Base-by-base conservation (phyloP, 768 basidiomycete genomes). In the Termitomyces sp. region DNA sequence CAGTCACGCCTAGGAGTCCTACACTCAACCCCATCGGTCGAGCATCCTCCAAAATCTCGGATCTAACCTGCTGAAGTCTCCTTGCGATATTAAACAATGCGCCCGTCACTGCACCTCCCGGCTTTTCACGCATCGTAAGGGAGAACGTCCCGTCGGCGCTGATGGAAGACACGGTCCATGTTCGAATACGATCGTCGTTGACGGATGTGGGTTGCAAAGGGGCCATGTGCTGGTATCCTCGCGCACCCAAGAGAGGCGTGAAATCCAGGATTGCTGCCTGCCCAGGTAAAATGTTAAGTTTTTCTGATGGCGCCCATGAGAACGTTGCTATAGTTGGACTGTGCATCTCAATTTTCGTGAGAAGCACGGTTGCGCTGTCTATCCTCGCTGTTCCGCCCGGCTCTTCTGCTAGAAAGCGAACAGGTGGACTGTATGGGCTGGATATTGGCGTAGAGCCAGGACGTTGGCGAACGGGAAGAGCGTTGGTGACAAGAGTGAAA, bases 141-240 rank as follows among this genome's bases (percentile, higher is more conserved):
- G 78, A 70, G 68, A 82, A 81, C 12, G 68, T 52, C 16, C 18
- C 33, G 58, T 62, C 55, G 60, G 55, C n/a, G 53, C 55, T 64
- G 20, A 70, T 44, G 15, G 77, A 76, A 20, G 86, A 86, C 18
- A 87, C 75, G 0, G 86, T 87, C 85, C 85, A 88, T 4, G 86
- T 87, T 12, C 86, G 82, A 15, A 88, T 80, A 54, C 84, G 79
- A 64, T 88, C 85, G 67, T 87, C 86, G 65, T 85, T 85, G 18
- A 83, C 72, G 12, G 76, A 74, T 20, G 72, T 78, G 1, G 80
- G 79, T 13, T 78, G 74, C 12, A 66, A 58, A 36, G 76, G 76
- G 3, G 82, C 76, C 77, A 87, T 85, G 65, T 87, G 86, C 52
- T 75, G 73, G 68, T 83, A 84, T 22, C 71, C 70, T 5, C 74